phyloP scores from a whole-genome alignment of 306 rosid species.

The Dryas drummondii region DNA sequence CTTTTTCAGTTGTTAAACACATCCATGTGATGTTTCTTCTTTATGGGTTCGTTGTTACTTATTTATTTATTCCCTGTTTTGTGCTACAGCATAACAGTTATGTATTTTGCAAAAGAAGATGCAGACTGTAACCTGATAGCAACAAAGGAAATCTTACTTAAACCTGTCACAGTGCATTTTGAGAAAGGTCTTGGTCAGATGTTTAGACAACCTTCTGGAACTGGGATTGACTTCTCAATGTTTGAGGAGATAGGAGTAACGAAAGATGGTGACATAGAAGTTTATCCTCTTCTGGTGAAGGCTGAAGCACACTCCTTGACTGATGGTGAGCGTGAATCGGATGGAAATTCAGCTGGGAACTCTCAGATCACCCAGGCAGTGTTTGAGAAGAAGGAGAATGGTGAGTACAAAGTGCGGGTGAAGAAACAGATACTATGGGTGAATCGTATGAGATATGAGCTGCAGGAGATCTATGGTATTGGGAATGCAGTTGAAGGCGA shows the following conservation, averaged over 20 bases:
- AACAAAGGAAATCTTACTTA: slow-evolving; percentile 37
- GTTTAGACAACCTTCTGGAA: slow-evolving; percentile 46
- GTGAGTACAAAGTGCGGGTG: slow-evolving; percentile 43
- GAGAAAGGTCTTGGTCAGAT: slow-evolving; percentile 43
- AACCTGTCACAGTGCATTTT: slow-evolving; percentile 38
- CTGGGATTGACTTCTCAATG: slow-evolving; percentile 45
- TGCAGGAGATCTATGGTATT: slow-evolving; percentile 53
- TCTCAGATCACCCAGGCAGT: slow-evolving; percentile 50
- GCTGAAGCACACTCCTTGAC: slow-evolving; percentile 33
- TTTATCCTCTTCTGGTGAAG: slow-evolving; percentile 56
- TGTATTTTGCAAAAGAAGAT: slow-evolving; percentile 47
- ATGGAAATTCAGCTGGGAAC: slow-evolving; percentile 26
- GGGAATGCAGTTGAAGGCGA: slow-evolving; percentile 43
- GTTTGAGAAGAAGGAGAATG: slow-evolving; percentile 43
- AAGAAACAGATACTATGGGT: slow-evolving; percentile 51
- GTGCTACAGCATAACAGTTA: slow-evolving; percentile 44
- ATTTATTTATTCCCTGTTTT: not conserved
- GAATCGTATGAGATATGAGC: slow-evolving; percentile 42
- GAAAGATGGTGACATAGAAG: slow-evolving; percentile 29
- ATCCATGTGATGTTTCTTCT: not conserved
- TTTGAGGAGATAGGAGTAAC: slow-evolving; percentile 30
- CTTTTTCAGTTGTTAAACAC: not conserved
- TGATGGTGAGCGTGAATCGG: slow-evolving; percentile 20
- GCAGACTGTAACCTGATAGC: slow-evolving; percentile 30
- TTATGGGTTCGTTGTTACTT: not conserved